Evolutionary conservation across 805 yeast genomes (phyloP).

Genomic region (Priceomyces medius): DNA sequence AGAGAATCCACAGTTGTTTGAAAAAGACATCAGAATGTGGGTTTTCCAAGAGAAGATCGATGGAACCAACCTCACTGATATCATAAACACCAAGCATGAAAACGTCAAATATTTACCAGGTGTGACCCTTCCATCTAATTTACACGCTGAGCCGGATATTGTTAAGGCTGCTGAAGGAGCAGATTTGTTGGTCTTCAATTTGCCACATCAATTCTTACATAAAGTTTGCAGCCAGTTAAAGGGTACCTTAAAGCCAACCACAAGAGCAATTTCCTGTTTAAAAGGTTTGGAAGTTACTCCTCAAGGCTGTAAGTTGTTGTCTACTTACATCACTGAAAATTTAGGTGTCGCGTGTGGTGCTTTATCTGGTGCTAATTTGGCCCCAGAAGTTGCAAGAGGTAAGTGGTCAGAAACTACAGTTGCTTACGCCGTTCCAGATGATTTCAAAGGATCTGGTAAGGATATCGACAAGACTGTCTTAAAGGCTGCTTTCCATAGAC

Average conservation of each 20-base stretch:
- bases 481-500: slow-evolving; percentile 90
- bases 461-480: slow-evolving; percentile 73
- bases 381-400: slow-evolving; percentile 93
- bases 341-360: slow-evolving; percentile 94
- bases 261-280: slow-evolving; percentile 90
- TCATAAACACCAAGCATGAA: slow-evolving; percentile 87
- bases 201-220: slow-evolving; percentile 94
- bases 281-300: slow-evolving; percentile 91
- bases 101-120: slow-evolving; percentile 94
- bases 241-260: slow-evolving; percentile 67
- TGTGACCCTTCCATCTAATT: slow-evolving; percentile 79
- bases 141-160: slow-evolving; percentile 84
- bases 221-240: slow-evolving; percentile 71
- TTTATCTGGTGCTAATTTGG: slow-evolving; percentile 93
- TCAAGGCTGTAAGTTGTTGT: slow-evolving; percentile 80
- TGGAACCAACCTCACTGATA: slow-evolving; percentile 81
- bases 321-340: slow-evolving; percentile 73
- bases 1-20: slow-evolving; percentile 70
- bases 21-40: slow-evolving; percentile 88
- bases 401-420: slow-evolving; percentile 98
- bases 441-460: slow-evolving; percentile 62
- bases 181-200: slow-evolving; percentile 87
- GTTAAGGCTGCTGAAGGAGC: slow-evolving; percentile 74
- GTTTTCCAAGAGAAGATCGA: slow-evolving; percentile 83
- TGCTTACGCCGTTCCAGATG: slow-evolving; percentile 76